phyloP scores from a whole-genome alignment of 1,139 yeast species.

The Yamadazyma siamensis region DNA sequence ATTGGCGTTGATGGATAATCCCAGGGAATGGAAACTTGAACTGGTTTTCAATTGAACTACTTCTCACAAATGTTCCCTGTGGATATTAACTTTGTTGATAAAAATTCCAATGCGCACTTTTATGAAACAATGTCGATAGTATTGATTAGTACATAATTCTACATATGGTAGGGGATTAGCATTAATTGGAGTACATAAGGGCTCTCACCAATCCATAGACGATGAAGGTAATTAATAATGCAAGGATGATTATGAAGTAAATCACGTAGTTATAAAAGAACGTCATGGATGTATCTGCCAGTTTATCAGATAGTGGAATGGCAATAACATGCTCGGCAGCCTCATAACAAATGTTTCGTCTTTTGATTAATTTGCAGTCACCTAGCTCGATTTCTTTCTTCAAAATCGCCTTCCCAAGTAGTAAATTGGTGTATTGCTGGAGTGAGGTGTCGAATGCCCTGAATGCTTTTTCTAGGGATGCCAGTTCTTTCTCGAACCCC shows the following conservation, averaged over 20 bases:
- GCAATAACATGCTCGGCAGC: conserved; percentile 45
- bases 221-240: conserved; percentile 18
- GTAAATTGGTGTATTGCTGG: conserved; percentile 34
- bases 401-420: conserved; percentile 42
- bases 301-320: conserved; percentile 38
- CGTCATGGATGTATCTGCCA: conserved; percentile 15
- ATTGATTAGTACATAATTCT: no score
- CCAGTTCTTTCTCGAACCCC: conserved; percentile 35
- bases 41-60: no score
- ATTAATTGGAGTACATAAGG: no score
- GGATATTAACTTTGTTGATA: no score
- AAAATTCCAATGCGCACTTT: no score
- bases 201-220: conserved; percentile 25
- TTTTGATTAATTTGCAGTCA: conserved; percentile 33
- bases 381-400: conserved; percentile 28
- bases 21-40: no score
- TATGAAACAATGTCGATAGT: no score
- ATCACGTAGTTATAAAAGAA: conserved; percentile 20
- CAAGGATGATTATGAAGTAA: conserved; percentile 19
- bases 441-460: conserved; percentile 33
- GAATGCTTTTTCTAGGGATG: conserved; percentile 27
- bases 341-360: conserved; percentile 40
- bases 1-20: not conserved
- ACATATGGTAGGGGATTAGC: no score
- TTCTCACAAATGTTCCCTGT: no score